Conservation (phyloP, 331 rosid genomes). For the Malus hybrid region DNA sequence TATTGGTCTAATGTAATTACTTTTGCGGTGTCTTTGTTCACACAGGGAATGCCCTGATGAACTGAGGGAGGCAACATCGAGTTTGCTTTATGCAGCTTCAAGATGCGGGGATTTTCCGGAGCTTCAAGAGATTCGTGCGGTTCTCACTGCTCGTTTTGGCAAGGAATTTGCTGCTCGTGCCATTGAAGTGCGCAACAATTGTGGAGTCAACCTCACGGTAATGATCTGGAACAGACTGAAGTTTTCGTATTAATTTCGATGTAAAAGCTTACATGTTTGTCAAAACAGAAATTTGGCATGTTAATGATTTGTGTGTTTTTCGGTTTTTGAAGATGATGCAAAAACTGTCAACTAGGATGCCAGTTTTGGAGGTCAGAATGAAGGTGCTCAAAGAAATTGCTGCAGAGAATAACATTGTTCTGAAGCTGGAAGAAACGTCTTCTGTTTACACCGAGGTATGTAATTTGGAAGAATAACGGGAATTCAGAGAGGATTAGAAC, state of each 20-base stretch:
- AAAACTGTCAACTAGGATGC: slow-evolving; percentile 68
- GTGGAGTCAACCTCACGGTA: slow-evolving; percentile 63
- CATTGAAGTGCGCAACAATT: slow-evolving; percentile 63
- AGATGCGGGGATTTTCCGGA: slow-evolving; percentile 98
- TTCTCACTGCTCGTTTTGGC: slow-evolving; percentile 59
- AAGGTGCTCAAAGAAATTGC: slow-evolving; percentile 76
- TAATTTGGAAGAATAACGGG: neutral
- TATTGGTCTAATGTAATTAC: neutral
- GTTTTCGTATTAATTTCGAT: neutral
- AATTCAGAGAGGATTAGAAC: neutral
- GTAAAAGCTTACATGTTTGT: neutral
- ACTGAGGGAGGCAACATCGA: slow-evolving; percentile 62
- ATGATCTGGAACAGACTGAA: neutral
- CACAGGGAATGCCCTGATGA: slow-evolving; percentile 77
- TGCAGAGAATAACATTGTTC: slow-evolving; percentile 44
- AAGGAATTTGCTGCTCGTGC: slow-evolving; percentile 63
- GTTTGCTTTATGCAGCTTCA: slow-evolving; percentile 65
- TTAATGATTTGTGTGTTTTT: neutral
- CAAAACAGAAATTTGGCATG: neutral
- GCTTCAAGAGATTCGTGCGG: slow-evolving; percentile 67
- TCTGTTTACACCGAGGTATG: slow-evolving; percentile 41
- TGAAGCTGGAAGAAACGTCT: slow-evolving; percentile 46
- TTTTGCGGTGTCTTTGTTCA: neutral
- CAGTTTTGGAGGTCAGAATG: slow-evolving; percentile 60
- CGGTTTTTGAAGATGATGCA: slow-evolving; percentile 44